These are phyloP conservation scores for Hypoxylon subgilvum DNA, from an alignment of 495 filamentous ascomycete species.

Conservation along the genomic window DNA sequence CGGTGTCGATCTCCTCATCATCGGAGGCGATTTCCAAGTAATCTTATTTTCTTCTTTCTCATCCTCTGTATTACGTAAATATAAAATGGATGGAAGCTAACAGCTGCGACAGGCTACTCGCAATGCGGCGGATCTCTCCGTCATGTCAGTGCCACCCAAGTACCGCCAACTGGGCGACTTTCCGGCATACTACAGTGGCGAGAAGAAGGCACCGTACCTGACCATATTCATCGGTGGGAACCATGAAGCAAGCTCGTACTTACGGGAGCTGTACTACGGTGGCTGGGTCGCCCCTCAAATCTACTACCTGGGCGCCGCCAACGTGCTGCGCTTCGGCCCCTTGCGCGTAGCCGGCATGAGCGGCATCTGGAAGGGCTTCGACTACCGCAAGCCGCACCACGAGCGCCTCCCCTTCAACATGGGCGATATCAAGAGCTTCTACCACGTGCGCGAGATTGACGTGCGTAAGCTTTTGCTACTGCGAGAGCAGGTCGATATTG, in stretches of 20 bases:
- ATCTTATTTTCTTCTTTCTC: neutral
- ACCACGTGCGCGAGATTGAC: constrained; percentile 90
- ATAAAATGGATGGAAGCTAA: constrained; percentile 35
- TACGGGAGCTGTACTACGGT: constrained; percentile 92
- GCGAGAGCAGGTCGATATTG: constrained; percentile 81
- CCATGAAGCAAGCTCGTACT: constrained; percentile 86
- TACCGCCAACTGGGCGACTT: constrained; percentile 88
- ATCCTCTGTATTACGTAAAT: neutral
- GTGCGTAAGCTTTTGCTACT: constrained; percentile 86
- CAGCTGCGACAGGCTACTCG: constrained; percentile 65
- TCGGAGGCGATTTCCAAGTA: constrained; percentile 91
- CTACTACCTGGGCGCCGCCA: constrained; percentile 92
- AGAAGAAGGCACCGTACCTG: constrained; percentile 76
- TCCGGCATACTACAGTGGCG: constrained; percentile 86
- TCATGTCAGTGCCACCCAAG: constrained; percentile 84
- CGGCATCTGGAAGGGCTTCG: constrained; percentile 88
- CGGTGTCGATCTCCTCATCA: constrained; percentile 80
- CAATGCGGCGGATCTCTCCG: constrained; percentile 82
- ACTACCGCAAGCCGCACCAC: constrained; percentile 79
- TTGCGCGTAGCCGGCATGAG: constrained; percentile 88
- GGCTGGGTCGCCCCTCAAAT: constrained; percentile 98
- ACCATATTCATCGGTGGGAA: constrained; percentile 95
- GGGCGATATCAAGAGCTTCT: constrained; percentile 76
- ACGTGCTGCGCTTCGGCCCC: constrained; percentile 79
- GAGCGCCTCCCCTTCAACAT: constrained; percentile 85